Evolutionary conservation across 441 rosid species (phyloP), one percentile per base, ranked within the genome.

Genomic region (Sinapis alba): DNA sequence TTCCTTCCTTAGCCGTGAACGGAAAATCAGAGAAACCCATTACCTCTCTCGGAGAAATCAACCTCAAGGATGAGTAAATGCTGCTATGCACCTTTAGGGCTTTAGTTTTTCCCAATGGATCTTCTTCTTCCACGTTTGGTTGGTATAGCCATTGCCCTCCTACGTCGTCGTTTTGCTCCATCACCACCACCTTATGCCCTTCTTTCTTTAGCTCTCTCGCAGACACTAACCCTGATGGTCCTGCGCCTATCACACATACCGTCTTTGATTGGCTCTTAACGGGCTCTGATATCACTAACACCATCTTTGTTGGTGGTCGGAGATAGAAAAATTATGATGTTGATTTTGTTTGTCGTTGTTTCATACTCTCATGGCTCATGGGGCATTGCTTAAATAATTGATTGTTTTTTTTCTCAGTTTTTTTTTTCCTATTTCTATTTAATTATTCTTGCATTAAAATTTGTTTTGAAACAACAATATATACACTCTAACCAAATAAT

Each of bases 101-200:
- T 2, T 84, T 80, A 7, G 45, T n/a, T 63, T 69, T 43, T 9
- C 79, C 75, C 61, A 76, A 64, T 19, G 85, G 86, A 23, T 89
- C 88, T 78, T 91, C 96, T 8, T 21, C 74, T 58, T 86, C 88
- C 3, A 83, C 84, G 66, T 85, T 78, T 2, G 91, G 84, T 12
- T 87, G 82, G 60, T 89, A 94, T 61, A 92, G 71, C 97, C 97
- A 94, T 60, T 94, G 98, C 23, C 98, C 98, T 21, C 98, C 98
- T 0, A 94, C 82, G 38, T 94, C 96, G 16, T 89, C 78, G 77
- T 81, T 90, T 80, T 90, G 97, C 72, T 94, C 98, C 77, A 90
- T 53, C 0, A 91, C 89, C 70, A 89, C 91, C 77, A 81, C 95
- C 0, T 5, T 61, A 60, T 90, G 95, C 9, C 96, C 97, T 81